These are phyloP conservation scores for Puya raimondii DNA, from an alignment of 176 grass and related monocot genomes.

Conservation along the genomic window DNA sequence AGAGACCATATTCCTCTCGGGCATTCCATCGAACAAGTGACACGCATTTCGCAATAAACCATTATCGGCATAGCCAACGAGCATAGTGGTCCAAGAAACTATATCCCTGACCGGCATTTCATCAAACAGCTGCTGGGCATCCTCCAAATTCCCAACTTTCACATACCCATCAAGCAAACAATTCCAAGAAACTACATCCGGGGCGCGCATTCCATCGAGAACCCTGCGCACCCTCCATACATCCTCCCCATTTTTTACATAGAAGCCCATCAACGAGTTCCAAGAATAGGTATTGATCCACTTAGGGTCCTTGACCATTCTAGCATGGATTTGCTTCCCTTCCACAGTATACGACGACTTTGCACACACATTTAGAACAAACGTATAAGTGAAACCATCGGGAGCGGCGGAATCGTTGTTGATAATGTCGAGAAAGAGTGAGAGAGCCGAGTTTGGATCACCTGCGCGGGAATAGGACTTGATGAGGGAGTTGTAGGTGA, in stretches of 20 bases:
- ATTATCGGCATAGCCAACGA: conserved; percentile 3
- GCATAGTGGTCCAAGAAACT: conserved; percentile 22
- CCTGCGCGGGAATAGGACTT: not conserved
- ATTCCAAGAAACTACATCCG: not conserved
- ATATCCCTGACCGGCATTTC: conserved; percentile 22
- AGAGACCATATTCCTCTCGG: conserved; percentile 6
- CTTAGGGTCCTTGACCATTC: not conserved
- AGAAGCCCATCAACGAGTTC: conserved; percentile 1
- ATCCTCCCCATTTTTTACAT: not conserved
- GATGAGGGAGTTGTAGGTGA: not conserved
- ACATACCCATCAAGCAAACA: conserved; percentile 2
- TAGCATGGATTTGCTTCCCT: not conserved
- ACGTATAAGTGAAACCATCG: conserved; percentile 1
- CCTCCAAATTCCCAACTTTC: not conserved
- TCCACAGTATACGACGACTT: not conserved
- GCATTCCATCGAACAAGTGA: conserved; percentile 13
- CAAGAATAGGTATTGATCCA: not conserved
- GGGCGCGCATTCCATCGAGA: not conserved
- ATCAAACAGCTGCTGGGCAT: conserved; percentile 5
- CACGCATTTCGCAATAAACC: not conserved
- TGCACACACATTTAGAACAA: not conserved
- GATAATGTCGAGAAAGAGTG: not conserved
- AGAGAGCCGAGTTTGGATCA: not conserved
- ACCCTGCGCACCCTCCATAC: not conserved
- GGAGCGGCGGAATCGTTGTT: not conserved